Base-by-base conservation (phyloP, 139 green algal species). In the Chlorella vulgaris region DNA sequence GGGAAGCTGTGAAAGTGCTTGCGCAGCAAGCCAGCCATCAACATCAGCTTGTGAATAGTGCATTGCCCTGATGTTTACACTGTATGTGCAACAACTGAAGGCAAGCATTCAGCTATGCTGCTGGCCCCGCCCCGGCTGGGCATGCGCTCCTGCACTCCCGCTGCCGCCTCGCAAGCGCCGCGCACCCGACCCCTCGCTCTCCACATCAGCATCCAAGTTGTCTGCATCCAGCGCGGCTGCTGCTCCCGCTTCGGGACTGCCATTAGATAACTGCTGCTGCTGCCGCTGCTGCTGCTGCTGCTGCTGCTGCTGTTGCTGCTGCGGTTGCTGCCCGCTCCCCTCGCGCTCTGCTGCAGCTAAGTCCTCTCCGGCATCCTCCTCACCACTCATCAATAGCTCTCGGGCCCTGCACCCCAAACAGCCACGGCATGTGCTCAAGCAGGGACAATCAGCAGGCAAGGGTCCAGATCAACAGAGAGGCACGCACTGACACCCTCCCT, bases 171-270 rank as follows among this genome's bases (percentile, higher is more conserved):
- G n/a, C 68, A 26, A n/a, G 10, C 42, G 69, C 69, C 2, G 22
- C 42, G 73, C 71, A 10, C 24, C 70, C 36, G 2, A 22, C 53
- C 26, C 73, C 53, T 69, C 73, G 73, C 73, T 79, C 53, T 79
- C 73, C 51, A 69, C 73, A 21, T 79, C 73, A 51, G 73, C 73
- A 55, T 79, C 73, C 53, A 79, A 35, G 31, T 68, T n/a, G 28
- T n/a, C n/a, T n/a, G 63, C 33, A 47, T 40, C 63, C 26, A 19
- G 8, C 29, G 69, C 42, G 15, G 10, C n/a, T 40, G 7, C 22
- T 75, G 40, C 40, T 40, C 7, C 28, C n/a, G 8, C 66, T n/a
- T 15, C 7, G 2, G 7, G 21, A 50, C 28, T 19, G 35, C 73
- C 73, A 35, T 36, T 53, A 0, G 26, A 26, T 35, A 35, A 60